A percentile compares a stretch with the other conserved stretches of the same genome.
These are phyloP conservation scores for Mycosphaerella sp. DNA, from an alignment of 2,329 filamentous ascomycete species.

Conservation along the genomic window DNA sequence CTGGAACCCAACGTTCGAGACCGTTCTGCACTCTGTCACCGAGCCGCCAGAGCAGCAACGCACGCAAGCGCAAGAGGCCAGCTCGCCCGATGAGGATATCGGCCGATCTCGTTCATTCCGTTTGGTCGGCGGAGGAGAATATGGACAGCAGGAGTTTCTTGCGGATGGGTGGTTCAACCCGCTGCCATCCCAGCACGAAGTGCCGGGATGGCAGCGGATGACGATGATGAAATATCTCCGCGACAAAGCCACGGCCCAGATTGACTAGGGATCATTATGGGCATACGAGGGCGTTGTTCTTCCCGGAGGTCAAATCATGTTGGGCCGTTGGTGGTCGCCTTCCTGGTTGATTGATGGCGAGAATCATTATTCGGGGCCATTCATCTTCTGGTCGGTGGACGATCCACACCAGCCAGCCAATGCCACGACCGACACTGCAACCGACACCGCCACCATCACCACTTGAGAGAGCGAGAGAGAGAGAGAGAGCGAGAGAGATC, in stretches of 20 bases:
- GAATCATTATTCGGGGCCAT: constrained; percentile 36
- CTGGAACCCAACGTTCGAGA: constrained; percentile 40
- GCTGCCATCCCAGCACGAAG: constrained; percentile 43
- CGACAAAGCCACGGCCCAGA: constrained; percentile 25
- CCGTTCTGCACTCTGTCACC: constrained; percentile 34
- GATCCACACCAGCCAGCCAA: neutral
- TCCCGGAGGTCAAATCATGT: constrained; percentile 42
- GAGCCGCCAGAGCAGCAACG: constrained; percentile 16
- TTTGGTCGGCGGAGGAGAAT: constrained; percentile 37
- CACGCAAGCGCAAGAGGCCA: constrained; percentile 33
- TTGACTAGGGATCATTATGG: constrained; percentile 37
- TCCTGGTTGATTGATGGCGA: constrained; percentile 23
- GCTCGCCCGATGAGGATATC: constrained; percentile 1
- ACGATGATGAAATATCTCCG: constrained; percentile 49
- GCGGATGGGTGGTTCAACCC: constrained; percentile 46
- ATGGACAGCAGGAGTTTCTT: constrained; percentile 32
- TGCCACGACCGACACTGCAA: no score
- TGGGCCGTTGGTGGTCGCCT: constrained; percentile 45
- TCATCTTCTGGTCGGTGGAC: constrained; percentile 37
- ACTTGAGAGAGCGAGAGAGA: no score
- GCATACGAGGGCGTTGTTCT: constrained; percentile 46
- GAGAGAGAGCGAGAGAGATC: no score
- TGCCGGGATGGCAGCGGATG: constrained; percentile 50
- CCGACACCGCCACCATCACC: no score
- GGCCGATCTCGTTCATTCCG: constrained; percentile 26